Conservation (phyloP, 2,329 filamentous ascomycete genomes). For the Passalora sequoiae region DNA sequence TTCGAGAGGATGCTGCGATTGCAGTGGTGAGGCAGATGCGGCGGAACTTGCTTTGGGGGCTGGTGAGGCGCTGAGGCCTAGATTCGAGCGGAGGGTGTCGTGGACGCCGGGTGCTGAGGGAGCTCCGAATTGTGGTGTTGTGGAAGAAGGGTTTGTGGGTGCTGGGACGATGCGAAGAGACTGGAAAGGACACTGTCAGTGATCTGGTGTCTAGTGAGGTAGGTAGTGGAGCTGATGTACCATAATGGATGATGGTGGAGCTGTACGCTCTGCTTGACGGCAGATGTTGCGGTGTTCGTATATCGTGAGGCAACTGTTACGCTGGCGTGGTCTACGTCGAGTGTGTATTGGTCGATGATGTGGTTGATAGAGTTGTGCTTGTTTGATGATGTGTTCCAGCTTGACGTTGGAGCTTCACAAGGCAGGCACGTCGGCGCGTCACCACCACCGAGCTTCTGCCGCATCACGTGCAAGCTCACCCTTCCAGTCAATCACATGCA, state of each 20-base stretch:
- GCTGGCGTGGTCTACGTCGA: background rate
- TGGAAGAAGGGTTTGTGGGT: slow-evolving; percentile 53
- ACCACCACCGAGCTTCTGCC: too few relatives aligned
- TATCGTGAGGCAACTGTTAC: too few relatives aligned
- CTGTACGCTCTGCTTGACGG: slow-evolving; percentile 1
- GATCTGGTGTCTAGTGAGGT: background rate
- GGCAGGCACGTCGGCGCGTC: background rate
- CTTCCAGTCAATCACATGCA: too few relatives aligned
- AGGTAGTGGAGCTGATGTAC: background rate
- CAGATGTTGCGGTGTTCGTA: background rate
- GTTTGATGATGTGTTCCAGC: background rate
- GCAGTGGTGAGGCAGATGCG: slow-evolving; percentile 40
- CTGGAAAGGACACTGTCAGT: slow-evolving; percentile 20
- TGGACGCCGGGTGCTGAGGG: slow-evolving; percentile 90
- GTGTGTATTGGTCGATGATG: background rate
- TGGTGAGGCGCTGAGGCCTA: slow-evolving; percentile 50
- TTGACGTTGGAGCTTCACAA: background rate
- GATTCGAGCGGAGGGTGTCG: slow-evolving; percentile 83
- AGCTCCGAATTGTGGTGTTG: slow-evolving; percentile 54
- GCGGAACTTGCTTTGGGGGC: slow-evolving; percentile 48
- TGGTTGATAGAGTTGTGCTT: background rate
- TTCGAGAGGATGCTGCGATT: slow-evolving; percentile 83
- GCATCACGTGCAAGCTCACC: too few relatives aligned
- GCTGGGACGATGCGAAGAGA: slow-evolving; percentile 78
- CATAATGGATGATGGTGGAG: background rate